Evolutionary conservation across 2,329 filamentous ascomycete species (phyloP).

Genomic region (Grosmannia serpens): DNA sequence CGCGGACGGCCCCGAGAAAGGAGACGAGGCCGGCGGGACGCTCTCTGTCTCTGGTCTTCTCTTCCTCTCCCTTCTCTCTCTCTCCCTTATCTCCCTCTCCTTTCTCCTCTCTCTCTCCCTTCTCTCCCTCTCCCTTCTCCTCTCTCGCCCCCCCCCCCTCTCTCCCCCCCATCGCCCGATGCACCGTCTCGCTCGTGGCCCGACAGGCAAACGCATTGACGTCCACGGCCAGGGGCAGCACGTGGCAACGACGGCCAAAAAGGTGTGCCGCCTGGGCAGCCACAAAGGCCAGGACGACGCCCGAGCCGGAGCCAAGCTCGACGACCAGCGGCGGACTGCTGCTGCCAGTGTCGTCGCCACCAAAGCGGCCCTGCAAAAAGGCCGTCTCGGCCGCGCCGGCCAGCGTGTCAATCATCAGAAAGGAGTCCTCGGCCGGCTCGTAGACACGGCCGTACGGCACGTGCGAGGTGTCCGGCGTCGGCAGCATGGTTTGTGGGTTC

Average conservation of each 20-base stretch:
- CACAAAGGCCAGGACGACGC: slow-evolving; percentile 83
- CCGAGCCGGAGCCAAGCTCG: slow-evolving; percentile 83
- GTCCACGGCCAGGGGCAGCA: slow-evolving; percentile 70
- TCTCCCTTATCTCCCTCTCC: slow-evolving; percentile 14
- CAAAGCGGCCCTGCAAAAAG: slow-evolving; percentile 58
- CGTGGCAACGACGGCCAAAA: slow-evolving; percentile 48
- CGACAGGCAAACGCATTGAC: slow-evolving; percentile 74
- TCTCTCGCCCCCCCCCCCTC: slow-evolving; percentile 25
- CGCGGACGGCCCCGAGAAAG: slow-evolving; percentile 56
- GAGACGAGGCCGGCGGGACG: too few relatives aligned
- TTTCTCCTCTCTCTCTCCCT: not conserved
- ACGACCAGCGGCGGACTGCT: slow-evolving; percentile 50
- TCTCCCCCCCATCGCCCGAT: slow-evolving; percentile 25
- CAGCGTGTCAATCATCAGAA: slow-evolving; percentile 82
- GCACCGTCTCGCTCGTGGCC: slow-evolving; percentile 61
- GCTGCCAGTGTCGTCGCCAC: slow-evolving; percentile 10
- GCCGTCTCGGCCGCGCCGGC: slow-evolving; percentile 56
- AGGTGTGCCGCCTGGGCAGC: slow-evolving; percentile 62
- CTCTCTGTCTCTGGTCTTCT: not conserved
- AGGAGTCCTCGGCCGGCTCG: slow-evolving; percentile 93
- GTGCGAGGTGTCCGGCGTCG: slow-evolving; percentile 87
- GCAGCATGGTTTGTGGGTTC: slow-evolving; percentile 53
- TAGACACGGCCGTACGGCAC: slow-evolving; percentile 83
- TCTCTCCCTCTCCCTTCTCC: slow-evolving; percentile 15
- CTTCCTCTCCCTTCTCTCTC: not conserved